Base-by-base conservation (phyloP, 805 yeast species). In the Kodamaea restingae region DNA sequence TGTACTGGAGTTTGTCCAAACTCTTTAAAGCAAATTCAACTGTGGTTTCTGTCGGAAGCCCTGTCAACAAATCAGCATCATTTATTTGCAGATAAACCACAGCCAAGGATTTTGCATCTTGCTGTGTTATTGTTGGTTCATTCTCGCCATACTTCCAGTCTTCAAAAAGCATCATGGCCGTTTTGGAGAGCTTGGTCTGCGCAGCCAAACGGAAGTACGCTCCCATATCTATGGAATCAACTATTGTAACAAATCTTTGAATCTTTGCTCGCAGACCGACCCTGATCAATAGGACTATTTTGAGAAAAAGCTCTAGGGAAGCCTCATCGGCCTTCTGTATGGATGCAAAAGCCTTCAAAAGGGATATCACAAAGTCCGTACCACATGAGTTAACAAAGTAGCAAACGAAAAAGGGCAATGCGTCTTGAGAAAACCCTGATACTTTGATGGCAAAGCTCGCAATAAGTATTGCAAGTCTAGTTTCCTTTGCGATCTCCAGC, bases 51-150 rank as follows among this genome's bases (percentile, higher is more conserved):
- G 74, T 71, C 0, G 90, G 87, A 7, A 85, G 57, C 0, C 95
- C 95, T 47, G 71, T 70, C 4, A 75, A 54, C 28, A 85, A 58
- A 54, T 88, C 95, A 2, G 67, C 61, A 41, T 83, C 88, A 36
- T 74, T 78, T 3, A 88, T 63, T 0, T 69, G 53, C 4, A 65
- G 62, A 54, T 81, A 85, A 1, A 83, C 63, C 3, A 58, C 39
- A 17, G 67, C 39, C 30, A 55, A 47, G 1, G 39, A 38, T 28
- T 41, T 41, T 15, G 54, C 51, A 12, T 44, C 39, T 26, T 30
- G 34, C 10, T 15, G 12, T 5, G 18, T 15, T 35, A 12, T 32
- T 21, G n/a, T 35, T 12, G 26, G 34, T 4, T 29, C 36, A n/a
- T 35, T 15, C 24, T 11, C 15, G 9, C 32, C 15, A 28, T 28